Conservation (phyloP, 139 green algal genomes). For the Limnomonas spitsbergensis region DNA sequence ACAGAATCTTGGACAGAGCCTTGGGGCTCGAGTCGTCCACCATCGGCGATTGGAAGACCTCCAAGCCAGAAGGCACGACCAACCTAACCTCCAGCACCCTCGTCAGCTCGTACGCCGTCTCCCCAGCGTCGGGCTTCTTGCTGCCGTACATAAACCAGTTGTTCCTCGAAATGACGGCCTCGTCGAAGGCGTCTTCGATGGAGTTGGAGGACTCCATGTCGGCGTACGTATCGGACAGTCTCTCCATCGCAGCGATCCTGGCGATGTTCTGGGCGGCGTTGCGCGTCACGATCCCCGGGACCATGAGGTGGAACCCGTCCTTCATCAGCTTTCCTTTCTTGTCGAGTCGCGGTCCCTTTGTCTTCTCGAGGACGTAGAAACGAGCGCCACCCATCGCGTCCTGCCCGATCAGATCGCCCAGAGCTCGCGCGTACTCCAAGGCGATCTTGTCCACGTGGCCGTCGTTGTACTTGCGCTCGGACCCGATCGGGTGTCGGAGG, state of each 20-base stretch:
- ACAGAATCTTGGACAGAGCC: neutral
- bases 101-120: neutral
- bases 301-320: conserved; percentile 17
- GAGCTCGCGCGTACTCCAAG: neutral
- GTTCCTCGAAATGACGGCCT: conserved; percentile 18
- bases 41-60: neutral
- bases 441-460: neutral
- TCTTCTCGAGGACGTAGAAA: conserved; percentile 14
- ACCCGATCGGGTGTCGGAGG: neutral
- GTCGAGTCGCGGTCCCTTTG: neutral
- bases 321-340: conserved; percentile 10
- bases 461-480: neutral
- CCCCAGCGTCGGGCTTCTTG: conserved; percentile 10
- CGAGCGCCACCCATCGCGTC: neutral
- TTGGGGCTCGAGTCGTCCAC: neutral
- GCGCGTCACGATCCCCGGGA: conserved; percentile 12
- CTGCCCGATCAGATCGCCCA: neutral
- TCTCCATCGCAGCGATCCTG: neutral
- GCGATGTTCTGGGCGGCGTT: neutral
- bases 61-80: neutral
- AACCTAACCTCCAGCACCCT: neutral
- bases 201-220: neutral
- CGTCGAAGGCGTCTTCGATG: neutral
- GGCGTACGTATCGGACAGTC: neutral
- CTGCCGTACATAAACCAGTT: conserved; percentile 18